Evolutionary conservation across 2,329 filamentous ascomycete species (phyloP), one percentile per base, ranked within the genome.

Genomic region (Malbranchea zuffiana): DNA sequence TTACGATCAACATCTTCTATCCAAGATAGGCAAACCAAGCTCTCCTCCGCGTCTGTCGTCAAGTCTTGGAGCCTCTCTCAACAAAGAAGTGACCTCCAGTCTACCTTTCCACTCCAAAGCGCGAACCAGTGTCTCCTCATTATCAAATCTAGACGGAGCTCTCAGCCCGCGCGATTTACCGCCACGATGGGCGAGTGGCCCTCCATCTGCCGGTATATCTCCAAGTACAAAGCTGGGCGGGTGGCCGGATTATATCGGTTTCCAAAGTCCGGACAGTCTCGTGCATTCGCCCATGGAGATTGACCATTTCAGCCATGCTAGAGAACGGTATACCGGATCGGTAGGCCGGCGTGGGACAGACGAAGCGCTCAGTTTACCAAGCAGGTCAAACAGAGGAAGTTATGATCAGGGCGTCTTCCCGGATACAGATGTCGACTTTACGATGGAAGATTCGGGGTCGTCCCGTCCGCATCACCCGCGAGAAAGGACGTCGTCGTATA

Each of bases 1-100:
- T 20, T 78, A 78, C 54, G 74, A 78, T 49, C 71, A 76, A 52
- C 70, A 74, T 43, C 57, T 78, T 8, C 56, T 78, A 17, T 74
- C 72, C 32, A 75, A 74, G 46, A 77, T 78, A 41, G 73, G 73
- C 20, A 74, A 74, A 31, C 67, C 71, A 4, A 69, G 69, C 39
- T 74, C 72, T 5, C 68, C 69, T 17, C 68, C 70, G 12, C 61
- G 69, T 33, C 61, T 53, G 36, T 44, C 52, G 23, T 25, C 35
- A 11, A 58, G 49, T 34, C 44, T 56, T 16, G 50, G 51, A 21
- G 35, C 48, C 42, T 40, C 53, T 52, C 17, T 41, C 52, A 20
- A 53, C 54, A 38, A 30, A n/a, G n/a, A n/a, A 8, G 36, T 29
- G 30, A 31, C 28, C 28, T 29, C 39, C 12, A 52, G 54, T 26